Percentiles rank a stretch among this genome's conserved stretches.
Conservation (phyloP, 148 eudicot species). For the Drosera capensis region DNA sequence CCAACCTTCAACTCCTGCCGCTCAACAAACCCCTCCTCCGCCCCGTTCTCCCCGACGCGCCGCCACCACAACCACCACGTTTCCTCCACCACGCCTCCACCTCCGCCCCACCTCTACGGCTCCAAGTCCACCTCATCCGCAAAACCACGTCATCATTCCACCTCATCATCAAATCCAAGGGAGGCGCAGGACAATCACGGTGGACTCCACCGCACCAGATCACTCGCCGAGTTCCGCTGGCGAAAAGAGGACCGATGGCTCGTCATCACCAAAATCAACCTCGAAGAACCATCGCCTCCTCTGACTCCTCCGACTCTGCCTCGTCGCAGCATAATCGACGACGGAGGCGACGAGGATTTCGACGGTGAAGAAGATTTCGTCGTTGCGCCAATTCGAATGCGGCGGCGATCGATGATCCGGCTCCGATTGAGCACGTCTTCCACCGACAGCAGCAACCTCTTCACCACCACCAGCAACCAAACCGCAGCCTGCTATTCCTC, state of each 20-base stretch:
- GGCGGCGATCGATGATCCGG: slow-evolving; percentile 7
- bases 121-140: background rate
- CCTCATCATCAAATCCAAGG: no score
- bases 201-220: background rate
- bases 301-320: background rate
- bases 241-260: slow-evolving; percentile 39
- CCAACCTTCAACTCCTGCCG: slow-evolving; percentile 61
- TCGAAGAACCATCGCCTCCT: slow-evolving; percentile 15
- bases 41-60: background rate
- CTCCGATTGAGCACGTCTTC: background rate
- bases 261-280: slow-evolving; percentile 28
- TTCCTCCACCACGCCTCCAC: slow-evolving; percentile 32
- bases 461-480: slow-evolving; percentile 18
- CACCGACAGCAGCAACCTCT: background rate
- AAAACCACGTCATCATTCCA: no score
- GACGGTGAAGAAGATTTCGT: slow-evolving; percentile 13
- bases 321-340: slow-evolving; percentile 48
- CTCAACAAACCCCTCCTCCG: slow-evolving; percentile 29
- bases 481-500: slow-evolving; percentile 29
- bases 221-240: slow-evolving; percentile 18
- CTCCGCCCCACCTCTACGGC: slow-evolving; percentile 7
- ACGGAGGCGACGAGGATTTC: slow-evolving; percentile 30
- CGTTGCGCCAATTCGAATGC: slow-evolving; percentile 12
- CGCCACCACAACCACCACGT: slow-evolving; percentile 13
- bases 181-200: no score